phyloP scores from a whole-genome alignment of 2,329 filamentous ascomycete species.

The Fusarium tricinctum region DNA sequence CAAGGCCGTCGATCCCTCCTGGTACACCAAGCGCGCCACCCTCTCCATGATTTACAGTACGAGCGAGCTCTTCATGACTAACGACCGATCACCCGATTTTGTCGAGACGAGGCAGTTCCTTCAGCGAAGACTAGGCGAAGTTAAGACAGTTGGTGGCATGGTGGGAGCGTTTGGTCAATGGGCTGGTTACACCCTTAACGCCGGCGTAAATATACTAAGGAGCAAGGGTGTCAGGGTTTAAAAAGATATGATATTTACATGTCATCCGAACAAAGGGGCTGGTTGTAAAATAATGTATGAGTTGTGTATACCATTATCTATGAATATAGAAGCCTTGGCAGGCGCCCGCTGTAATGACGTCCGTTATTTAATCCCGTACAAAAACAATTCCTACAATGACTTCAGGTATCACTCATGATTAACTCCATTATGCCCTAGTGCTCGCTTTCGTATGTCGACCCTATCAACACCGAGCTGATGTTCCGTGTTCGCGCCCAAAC shows the following conservation, averaged over 20 bases:
- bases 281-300: conserved; percentile 50
- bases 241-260: conserved; percentile 31
- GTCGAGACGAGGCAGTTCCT: conserved; percentile 85
- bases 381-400: conserved; percentile 18
- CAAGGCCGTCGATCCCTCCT: conserved; percentile 82
- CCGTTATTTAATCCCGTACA: conserved; percentile 15
- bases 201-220: conserved; percentile 83
- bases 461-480: conserved; percentile 23
- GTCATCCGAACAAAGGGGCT: background rate
- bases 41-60: conserved; percentile 74
- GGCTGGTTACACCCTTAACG: conserved; percentile 83
- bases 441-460: conserved; percentile 18
- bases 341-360: conserved; percentile 31
- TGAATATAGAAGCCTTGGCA: conserved; percentile 33
- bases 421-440: conserved; percentile 25
- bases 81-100: conserved; percentile 81
- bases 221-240: conserved; percentile 89
- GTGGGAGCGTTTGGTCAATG: conserved; percentile 78
- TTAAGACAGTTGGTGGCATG: conserved; percentile 71
- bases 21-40: conserved; percentile 79
- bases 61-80: conserved; percentile 94
- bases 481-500: conserved; percentile 25
- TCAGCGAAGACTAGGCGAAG: conserved; percentile 79
- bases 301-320: conserved; percentile 39
- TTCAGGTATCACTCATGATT: conserved; percentile 25